Conservation (phyloP, 345 rosid genomes). For the Ceriops tagal region DNA sequence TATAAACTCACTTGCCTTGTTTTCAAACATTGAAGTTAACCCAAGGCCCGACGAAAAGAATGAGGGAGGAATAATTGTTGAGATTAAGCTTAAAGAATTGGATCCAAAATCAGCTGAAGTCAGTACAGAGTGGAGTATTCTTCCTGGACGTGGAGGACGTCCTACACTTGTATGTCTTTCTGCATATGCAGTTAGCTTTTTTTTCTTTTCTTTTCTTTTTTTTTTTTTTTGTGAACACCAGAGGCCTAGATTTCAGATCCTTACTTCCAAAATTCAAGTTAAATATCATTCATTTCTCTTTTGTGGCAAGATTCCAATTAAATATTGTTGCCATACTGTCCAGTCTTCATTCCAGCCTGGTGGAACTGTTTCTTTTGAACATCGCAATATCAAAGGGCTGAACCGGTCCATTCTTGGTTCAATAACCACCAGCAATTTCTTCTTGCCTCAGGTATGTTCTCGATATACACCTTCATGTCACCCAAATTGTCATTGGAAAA, state of each 20-base stretch:
- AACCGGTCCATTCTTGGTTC: constrained; percentile 94
- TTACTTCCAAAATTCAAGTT: neutral
- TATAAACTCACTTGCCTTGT: constrained; percentile 73
- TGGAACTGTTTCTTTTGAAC: constrained; percentile 96
- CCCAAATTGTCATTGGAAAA: too few relatives aligned
- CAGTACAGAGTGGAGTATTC: constrained; percentile 97
- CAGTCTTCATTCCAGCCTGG: constrained; percentile 98
- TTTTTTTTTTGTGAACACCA: neutral
- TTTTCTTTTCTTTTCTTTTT: neutral
- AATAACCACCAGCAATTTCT: constrained; percentile 92
- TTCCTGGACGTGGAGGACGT: constrained; percentile 98
- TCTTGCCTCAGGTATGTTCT: constrained; percentile 70
- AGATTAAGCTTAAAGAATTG: constrained; percentile 93
- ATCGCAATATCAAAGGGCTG: constrained; percentile 82
- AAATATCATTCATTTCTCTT: neutral
- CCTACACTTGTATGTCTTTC: constrained; percentile 66
- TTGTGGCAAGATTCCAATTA: neutral
- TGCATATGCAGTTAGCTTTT: neutral
- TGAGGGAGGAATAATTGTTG: constrained; percentile 95
- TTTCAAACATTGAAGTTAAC: constrained; percentile 93
- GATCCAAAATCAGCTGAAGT: constrained; percentile 99
- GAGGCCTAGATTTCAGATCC: neutral
- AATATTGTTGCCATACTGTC: constrained; percentile 7
- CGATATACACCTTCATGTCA: too few relatives aligned
- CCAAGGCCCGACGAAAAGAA: constrained; percentile 96